Evolutionary conservation across 2,329 filamentous ascomycete genomes (phyloP), one percentile per base, ranked within the genome.

Genomic region (Huntiella savannae): DNA sequence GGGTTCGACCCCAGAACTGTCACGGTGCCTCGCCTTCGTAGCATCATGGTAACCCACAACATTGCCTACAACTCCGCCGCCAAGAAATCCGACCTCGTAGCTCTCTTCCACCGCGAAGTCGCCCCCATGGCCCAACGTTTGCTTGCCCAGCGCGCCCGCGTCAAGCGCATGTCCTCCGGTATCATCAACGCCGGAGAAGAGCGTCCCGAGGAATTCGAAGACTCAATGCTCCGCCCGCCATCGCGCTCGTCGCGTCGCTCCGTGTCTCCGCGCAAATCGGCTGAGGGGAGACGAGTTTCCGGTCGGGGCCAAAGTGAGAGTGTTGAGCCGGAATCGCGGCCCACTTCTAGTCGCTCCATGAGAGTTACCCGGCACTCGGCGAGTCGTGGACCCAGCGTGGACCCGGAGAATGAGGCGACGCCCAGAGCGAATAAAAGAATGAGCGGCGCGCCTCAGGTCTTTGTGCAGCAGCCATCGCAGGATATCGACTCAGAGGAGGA

Each of bases 1-100:
- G 83, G 75, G 55, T 96, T 95, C 60, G 85, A 98, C 59, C 77
- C 91, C 15, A 71, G 72, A 57, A 75, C 73, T 52, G 73, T 96
- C 52, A 96, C 86, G 1, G 77, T 96, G 43, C 86, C 91, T 22
- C 81, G 82, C 40, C 69, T 98, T 55, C 83, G 91, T 56, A 88
- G 82, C 42, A 92, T 96, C 53, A 75, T 98, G 49, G 82, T 96
- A 56, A 81, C 77, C 53, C 84, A 98, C 64, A 82, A 86, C 58
- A 68, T 96, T 56, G 65, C 76, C 34, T 96, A 94, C 59, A 80
- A 87, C 4, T 79, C 84, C 0, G 87, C 79, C 4, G 86, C 91
- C 10, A 98, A 96, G 66, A 98, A 98, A 66, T 67, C 76, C 0
- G 80, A 93, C 57, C 75, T 98, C 16, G 70, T 98, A 50, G 77